phyloP scores from a whole-genome alignment of 441 rosid species.

The Viola pubescens region DNA sequence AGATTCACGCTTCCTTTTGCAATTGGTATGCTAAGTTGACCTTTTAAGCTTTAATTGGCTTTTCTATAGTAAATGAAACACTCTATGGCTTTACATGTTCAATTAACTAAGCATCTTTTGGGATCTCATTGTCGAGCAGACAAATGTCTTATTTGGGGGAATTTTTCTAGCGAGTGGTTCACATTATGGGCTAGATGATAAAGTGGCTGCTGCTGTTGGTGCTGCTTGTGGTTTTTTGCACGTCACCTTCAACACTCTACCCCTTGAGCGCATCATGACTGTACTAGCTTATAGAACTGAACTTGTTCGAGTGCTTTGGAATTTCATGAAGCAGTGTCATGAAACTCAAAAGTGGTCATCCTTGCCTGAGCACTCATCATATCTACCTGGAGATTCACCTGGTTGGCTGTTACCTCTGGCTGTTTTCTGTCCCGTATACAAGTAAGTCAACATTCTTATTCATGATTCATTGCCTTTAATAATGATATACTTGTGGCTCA shows the following conservation, averaged over 20 bases:
- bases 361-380: conserved; percentile 48
- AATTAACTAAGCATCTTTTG: conserved; percentile 10
- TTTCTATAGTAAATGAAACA: conserved; percentile 16
- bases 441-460: conserved; percentile 47
- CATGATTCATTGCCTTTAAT: conserved; percentile 5
- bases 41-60: conserved; percentile 9
- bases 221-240: conserved; percentile 93
- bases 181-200: conserved; percentile 38
- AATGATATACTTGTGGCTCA: not conserved
- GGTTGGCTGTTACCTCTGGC: conserved; percentile 92
- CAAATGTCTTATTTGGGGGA: conserved; percentile 66
- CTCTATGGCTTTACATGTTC: conserved; percentile 10
- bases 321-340: conserved; percentile 83
- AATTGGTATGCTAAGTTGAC: conserved; percentile 57
- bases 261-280: conserved; percentile 81
- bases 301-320: conserved; percentile 88
- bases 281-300: conserved; percentile 92
- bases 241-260: conserved; percentile 68
- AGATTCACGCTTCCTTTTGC: conserved; percentile 80
- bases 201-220: conserved; percentile 77
- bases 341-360: conserved; percentile 75
- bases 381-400: conserved; percentile 74
- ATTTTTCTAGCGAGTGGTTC: conserved; percentile 31
- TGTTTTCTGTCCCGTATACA: conserved; percentile 96
- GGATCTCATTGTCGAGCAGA: conserved; percentile 46